These are phyloP conservation scores for Populus ilicifolia DNA, from an alignment of 345 rosid species.

Conservation along the genomic window DNA sequence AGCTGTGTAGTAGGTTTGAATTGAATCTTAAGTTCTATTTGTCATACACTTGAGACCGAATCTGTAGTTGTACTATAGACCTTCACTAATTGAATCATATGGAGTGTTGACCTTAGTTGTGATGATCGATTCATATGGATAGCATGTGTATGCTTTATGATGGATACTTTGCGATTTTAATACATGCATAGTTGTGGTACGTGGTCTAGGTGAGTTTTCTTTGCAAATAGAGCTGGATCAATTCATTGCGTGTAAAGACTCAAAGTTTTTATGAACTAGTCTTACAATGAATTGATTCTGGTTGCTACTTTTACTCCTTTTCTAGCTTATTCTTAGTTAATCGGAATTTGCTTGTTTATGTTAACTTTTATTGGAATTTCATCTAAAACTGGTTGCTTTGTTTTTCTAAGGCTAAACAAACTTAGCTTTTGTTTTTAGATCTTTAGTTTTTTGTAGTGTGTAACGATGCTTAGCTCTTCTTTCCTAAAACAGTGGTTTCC, in stretches of 20 bases:
- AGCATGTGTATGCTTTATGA: not conserved
- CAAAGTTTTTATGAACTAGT: not conserved
- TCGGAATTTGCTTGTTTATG: not conserved
- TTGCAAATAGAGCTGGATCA: not conserved
- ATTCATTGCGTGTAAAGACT: not conserved
- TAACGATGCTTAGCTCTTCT: not conserved
- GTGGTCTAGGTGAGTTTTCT: not conserved
- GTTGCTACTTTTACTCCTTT: not conserved
- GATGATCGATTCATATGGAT: not conserved
- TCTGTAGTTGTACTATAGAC: not conserved
- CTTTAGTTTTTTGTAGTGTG: not conserved
- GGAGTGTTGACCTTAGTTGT: not conserved
- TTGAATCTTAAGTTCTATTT: not conserved
- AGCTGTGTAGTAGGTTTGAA: not conserved
- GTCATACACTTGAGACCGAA: not conserved
- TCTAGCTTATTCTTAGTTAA: not conserved
- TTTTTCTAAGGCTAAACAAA: not conserved
- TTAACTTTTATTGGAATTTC: not conserved
- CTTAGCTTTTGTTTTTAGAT: not conserved
- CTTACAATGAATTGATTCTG: not conserved
- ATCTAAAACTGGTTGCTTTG: not conserved
- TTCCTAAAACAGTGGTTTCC: not conserved
- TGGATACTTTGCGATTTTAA: not conserved
- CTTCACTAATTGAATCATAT: not conserved
- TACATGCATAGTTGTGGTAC: not conserved